Conservation (phyloP, 805 yeast genomes). For the Cephaloascus fragrans region DNA sequence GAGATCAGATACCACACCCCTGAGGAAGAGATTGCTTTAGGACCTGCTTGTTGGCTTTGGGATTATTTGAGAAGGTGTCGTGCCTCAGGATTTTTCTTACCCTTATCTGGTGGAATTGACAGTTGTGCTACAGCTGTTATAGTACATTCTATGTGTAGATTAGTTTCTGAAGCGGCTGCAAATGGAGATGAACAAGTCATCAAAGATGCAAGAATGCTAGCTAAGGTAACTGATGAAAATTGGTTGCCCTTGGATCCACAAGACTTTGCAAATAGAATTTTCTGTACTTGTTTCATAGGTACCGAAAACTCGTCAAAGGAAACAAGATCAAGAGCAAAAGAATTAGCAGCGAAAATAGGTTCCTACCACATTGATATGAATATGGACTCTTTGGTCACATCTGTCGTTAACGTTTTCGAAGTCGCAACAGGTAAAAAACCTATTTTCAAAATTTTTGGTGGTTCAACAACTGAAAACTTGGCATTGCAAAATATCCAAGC, state of each 20-base stretch:
- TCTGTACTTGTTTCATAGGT: slow-evolving; percentile 94
- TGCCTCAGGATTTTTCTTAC: slow-evolving; percentile 87
- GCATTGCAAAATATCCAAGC: slow-evolving; percentile 98
- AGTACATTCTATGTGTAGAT: slow-evolving; percentile 87
- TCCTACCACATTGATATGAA: slow-evolving; percentile 87
- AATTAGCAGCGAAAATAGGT: slow-evolving; percentile 66
- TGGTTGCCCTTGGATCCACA: slow-evolving; percentile 70
- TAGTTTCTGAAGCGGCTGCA: slow-evolving; percentile 62
- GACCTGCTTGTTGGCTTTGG: slow-evolving; percentile 99
- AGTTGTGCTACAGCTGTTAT: slow-evolving; percentile 96
- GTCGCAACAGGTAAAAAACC: slow-evolving; percentile 89
- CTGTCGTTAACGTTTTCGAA: slow-evolving; percentile 70
- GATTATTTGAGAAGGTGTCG: slow-evolving; percentile 88
- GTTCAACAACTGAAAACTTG: slow-evolving; percentile 80
- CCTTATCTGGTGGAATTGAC: slow-evolving; percentile 95
- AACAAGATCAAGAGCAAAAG: slow-evolving; percentile 75
- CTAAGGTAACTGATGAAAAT: slow-evolving; percentile 37
- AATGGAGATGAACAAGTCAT: slow-evolving; percentile 72
- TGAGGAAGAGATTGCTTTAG: slow-evolving; percentile 93
- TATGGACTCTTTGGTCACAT: slow-evolving; percentile 75
- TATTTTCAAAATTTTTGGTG: slow-evolving; percentile 86
- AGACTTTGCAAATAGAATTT: slow-evolving; percentile 66
- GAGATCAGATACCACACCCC: slow-evolving; percentile 64
- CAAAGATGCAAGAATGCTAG: slow-evolving; percentile 60
- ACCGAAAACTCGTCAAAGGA: slow-evolving; percentile 86